Evolutionary conservation across 1,284 basidiomycete species (phyloP).

Genomic region (Rhodotorula sp.): DNA sequence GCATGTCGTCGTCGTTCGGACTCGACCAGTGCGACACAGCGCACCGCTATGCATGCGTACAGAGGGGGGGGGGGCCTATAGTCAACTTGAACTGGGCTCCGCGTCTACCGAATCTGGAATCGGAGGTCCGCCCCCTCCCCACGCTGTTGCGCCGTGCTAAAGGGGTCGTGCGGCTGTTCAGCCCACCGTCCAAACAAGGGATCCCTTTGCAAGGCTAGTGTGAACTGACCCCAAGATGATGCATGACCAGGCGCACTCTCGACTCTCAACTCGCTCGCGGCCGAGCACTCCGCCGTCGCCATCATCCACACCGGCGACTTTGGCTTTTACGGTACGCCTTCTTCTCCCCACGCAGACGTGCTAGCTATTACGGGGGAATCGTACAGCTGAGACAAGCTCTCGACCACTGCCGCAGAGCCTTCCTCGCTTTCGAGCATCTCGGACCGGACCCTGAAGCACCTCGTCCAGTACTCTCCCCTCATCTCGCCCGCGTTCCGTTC

Average conservation of each 20-base stretch:
- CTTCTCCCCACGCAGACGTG: background rate
- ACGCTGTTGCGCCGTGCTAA: too few species aligned
- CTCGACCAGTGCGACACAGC: too few species aligned
- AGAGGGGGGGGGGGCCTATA: too few species aligned
- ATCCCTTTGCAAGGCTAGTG: too few species aligned
- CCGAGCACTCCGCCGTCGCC: slow-evolving; percentile 83
- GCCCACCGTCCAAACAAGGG: background rate
- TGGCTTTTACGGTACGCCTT: slow-evolving; percentile 81
- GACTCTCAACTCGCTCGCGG: slow-evolving; percentile 83
- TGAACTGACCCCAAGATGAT: background rate
- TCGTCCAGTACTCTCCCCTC: slow-evolving; percentile 96
- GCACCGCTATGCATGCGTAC: too few species aligned
- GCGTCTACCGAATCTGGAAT: too few species aligned
- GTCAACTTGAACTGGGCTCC: too few species aligned
- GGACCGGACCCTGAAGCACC: slow-evolving; percentile 72
- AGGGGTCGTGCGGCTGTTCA: too few species aligned
- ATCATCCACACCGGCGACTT: slow-evolving; percentile 99
- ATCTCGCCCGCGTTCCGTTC: slow-evolving; percentile 77
- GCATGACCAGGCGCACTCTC: slow-evolving; percentile 60
- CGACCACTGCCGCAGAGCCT: slow-evolving; percentile 29
- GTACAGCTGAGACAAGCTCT: background rate
- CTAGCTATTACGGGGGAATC: background rate
- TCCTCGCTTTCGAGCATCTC: slow-evolving; percentile 44
- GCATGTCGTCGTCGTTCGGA: background rate
- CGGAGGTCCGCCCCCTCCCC: too few species aligned